A percentile compares a stretch with the other conserved stretches of the same genome.
phyloP scores from a whole-genome alignment of 2,329 filamentous ascomycete genomes.

The Rhinocladiella similis region DNA sequence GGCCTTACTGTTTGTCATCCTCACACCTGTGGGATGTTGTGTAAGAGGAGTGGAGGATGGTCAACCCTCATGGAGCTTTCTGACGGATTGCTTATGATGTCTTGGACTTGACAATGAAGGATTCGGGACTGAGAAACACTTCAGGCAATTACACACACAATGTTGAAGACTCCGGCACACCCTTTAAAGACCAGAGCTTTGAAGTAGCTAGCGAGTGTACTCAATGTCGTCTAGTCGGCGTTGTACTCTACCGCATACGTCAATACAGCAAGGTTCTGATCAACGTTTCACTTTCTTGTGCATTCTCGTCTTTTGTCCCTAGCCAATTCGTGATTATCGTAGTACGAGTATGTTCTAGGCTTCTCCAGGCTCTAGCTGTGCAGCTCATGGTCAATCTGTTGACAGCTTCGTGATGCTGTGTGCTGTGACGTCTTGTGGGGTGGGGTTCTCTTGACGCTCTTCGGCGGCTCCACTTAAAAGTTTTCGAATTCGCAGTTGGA shows the following conservation, averaged over 20 bases:
- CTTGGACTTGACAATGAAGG: constrained; percentile 16
- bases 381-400: neutral
- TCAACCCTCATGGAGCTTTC: constrained; percentile 28
- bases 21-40: constrained; percentile 11
- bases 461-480: constrained; percentile 3
- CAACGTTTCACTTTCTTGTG: neutral
- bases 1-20: constrained; percentile 23
- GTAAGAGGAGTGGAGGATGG: constrained; percentile 30
- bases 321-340: no score
- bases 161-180: constrained; percentile 14
- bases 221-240: neutral
- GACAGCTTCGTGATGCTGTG: neutral
- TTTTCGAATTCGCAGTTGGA: constrained; percentile 9
- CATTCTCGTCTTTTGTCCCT: no score
- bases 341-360: neutral
- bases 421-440: constrained; percentile 2
- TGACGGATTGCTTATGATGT: constrained; percentile 28
- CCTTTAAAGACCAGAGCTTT: constrained; percentile 17
- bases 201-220: constrained; percentile 5
- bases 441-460: neutral
- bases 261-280: constrained; percentile 16
- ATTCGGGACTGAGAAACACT: constrained; percentile 11
- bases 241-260: neutral
- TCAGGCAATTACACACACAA: constrained; percentile 9
- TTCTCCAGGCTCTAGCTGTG: neutral